These are phyloP conservation scores for Chlorociboria aeruginascens DNA, from an alignment of 495 filamentous ascomycete genomes.

Conservation along the genomic window DNA sequence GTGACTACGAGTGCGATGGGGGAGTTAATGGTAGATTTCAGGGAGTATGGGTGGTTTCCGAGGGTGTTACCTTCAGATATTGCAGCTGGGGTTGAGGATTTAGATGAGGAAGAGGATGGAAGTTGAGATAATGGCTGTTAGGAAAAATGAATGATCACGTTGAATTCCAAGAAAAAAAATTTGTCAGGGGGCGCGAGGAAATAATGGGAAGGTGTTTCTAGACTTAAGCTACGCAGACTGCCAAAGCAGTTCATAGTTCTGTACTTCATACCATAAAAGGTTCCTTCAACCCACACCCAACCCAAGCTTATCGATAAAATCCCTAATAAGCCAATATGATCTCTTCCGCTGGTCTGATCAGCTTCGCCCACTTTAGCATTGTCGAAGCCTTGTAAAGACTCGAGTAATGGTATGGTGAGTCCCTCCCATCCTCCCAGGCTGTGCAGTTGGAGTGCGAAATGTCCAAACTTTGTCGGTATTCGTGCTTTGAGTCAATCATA, in stretches of 20 bases:
- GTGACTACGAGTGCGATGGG: conserved; percentile 54
- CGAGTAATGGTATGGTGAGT: conserved; percentile 9
- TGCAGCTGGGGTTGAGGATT: conserved; percentile 10
- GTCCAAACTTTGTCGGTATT: conserved; percentile 12
- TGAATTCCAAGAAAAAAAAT: background rate
- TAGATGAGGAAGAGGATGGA: conserved; percentile 7
- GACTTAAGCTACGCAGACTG: conserved; percentile 11
- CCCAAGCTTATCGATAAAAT: conserved; percentile 7
- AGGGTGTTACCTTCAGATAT: conserved; percentile 29
- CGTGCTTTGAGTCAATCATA: conserved; percentile 7
- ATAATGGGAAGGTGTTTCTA: conserved; percentile 9
- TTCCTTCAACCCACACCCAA: background rate
- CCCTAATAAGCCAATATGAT: conserved; percentile 3
- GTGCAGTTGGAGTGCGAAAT: conserved; percentile 15
- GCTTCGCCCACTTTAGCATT: conserved; percentile 12
- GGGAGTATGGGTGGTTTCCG: conserved; percentile 69
- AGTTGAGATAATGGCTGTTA: background rate
- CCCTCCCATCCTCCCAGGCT: conserved; percentile 20
- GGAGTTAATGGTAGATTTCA: conserved; percentile 57
- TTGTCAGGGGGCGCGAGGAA: background rate
- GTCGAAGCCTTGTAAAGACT: background rate
- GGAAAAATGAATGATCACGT: background rate
- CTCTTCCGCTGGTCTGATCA: conserved; percentile 12
- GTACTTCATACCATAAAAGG: background rate
- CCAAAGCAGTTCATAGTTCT: background rate